These are phyloP conservation scores for Xenoacremonium recifei DNA, from an alignment of 2,329 filamentous ascomycete species.

Conservation along the genomic window DNA sequence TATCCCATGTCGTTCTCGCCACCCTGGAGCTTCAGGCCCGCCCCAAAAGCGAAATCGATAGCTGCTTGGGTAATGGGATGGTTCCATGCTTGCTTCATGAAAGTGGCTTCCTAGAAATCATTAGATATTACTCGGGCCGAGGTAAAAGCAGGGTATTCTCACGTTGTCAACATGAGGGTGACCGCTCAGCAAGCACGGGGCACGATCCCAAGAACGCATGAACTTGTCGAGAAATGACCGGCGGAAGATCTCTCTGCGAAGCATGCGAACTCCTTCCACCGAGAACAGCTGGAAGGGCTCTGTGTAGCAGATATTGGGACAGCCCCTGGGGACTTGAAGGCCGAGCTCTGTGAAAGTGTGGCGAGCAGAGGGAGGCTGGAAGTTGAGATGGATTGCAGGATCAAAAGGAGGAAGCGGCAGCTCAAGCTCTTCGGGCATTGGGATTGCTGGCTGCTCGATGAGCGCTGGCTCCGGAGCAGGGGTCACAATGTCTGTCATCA, in stretches of 20 bases:
- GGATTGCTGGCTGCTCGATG: not conserved
- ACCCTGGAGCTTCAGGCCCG: constrained; percentile 3
- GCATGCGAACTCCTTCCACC: constrained; percentile 9
- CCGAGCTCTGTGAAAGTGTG: constrained; percentile 8
- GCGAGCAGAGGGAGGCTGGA: not conserved
- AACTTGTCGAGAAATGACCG: constrained; percentile 8
- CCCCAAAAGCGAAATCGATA: constrained; percentile 4
- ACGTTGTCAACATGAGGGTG: not conserved
- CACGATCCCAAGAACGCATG: constrained; percentile 5
- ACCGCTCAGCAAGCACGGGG: constrained; percentile 5
- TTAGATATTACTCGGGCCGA: not conserved
- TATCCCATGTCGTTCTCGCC: constrained; percentile 6
- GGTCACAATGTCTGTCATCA: no score
- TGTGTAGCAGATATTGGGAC: constrained; percentile 8
- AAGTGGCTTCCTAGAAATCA: constrained; percentile 4
- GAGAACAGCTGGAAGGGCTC: constrained; percentile 10
- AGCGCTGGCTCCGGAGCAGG: no score
- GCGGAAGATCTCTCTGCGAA: constrained; percentile 7
- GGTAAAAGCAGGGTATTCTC: not conserved
- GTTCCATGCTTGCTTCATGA: constrained; percentile 6
- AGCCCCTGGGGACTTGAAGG: constrained; percentile 5
- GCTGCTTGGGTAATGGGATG: constrained; percentile 8
- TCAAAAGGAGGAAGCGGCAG: constrained; percentile 1
- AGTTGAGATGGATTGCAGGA: constrained; percentile 1
- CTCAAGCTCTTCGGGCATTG: not conserved